Percentiles rank a stretch among this genome's conserved stretches.
Evolutionary conservation across 2,329 filamentous ascomycete genomes (phyloP).

Genomic region (Colletotrichum musae): DNA sequence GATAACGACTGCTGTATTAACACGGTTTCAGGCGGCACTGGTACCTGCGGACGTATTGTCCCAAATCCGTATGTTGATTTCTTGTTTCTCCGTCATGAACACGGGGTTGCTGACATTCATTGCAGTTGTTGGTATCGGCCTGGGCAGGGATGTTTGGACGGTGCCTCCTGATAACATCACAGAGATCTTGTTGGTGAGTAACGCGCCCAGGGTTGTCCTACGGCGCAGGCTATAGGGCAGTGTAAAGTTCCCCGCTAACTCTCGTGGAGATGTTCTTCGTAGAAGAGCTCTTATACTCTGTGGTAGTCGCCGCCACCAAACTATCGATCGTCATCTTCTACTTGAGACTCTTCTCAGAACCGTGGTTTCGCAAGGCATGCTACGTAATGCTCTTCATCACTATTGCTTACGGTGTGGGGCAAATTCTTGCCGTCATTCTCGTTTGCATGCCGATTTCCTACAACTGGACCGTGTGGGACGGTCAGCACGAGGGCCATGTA

Average conservation of each 20-base stretch:
- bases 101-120: not conserved
- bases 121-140: conserved; percentile 12
- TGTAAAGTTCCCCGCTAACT: not conserved
- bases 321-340: conserved; percentile 30
- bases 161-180: conserved; percentile 28
- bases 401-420: conserved; percentile 1
- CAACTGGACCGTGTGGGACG: conserved; percentile 31
- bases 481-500: conserved; percentile 17
- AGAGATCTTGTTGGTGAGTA: conserved; percentile 25
- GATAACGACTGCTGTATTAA: not conserved
- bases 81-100: not conserved
- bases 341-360: conserved; percentile 13
- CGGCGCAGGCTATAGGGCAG: no score
- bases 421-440: conserved; percentile 12
- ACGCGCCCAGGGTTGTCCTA: not conserved
- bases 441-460: conserved; percentile 16
- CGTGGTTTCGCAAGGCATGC: conserved; percentile 20
- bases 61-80: not conserved
- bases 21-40: not conserved
- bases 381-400: conserved; percentile 3
- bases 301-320: conserved; percentile 23
- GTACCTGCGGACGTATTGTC: conserved; percentile 17
- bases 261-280: conserved; percentile 18
- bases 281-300: conserved; percentile 24
- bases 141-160: conserved; percentile 23